Conservation (phyloP, 345 rosid species). For the Gossypium arboreum region DNA sequence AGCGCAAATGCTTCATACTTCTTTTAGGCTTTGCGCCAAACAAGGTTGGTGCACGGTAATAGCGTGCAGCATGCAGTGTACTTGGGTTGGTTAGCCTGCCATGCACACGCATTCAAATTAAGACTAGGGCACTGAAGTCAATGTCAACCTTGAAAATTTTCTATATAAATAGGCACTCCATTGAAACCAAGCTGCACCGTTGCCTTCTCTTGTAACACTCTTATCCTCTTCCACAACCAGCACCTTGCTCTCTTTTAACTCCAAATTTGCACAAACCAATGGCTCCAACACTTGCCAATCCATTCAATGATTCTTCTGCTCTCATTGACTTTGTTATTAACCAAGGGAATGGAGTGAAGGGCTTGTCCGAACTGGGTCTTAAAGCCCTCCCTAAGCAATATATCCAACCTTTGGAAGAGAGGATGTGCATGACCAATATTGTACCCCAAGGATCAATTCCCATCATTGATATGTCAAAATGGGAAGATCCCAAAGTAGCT, state of each 20-base stretch:
- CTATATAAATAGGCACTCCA: background rate
- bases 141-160: background rate
- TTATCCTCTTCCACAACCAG: background rate
- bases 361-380: constrained; percentile 17
- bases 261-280: background rate
- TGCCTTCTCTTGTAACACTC: background rate
- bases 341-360: constrained; percentile 24
- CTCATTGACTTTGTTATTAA: constrained; percentile 13
- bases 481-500: constrained; percentile 4
- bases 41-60: background rate
- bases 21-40: background rate
- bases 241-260: background rate
- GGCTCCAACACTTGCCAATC: background rate
- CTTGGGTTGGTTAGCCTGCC: background rate
- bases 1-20: too few species aligned
- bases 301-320: background rate
- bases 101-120: background rate
- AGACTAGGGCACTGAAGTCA: background rate
- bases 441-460: background rate
- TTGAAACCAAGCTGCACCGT: background rate
- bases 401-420: constrained; percentile 1
- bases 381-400: constrained; percentile 14
- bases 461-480: constrained; percentile 3
- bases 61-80: background rate
- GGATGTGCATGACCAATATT: background rate